Conservation (phyloP, 768 basidiomycete genomes). For the Lanmaoa pseudosensibilis region DNA sequence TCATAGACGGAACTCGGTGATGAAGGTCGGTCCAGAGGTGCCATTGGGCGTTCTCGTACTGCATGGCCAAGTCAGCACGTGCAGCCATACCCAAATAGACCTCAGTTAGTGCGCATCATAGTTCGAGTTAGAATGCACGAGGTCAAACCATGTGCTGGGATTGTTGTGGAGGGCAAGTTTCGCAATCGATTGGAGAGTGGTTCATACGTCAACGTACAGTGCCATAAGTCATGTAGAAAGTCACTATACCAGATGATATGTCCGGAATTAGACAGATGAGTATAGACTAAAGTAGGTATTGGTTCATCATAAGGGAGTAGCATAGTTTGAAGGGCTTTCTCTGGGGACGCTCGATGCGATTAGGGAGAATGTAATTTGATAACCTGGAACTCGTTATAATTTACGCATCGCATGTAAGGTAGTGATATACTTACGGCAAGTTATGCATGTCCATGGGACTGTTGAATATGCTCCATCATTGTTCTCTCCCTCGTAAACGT, state of each 20-base stretch:
- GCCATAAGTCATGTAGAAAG: neutral
- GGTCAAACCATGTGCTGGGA: neutral
- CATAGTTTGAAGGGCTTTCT: neutral
- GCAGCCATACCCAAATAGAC: neutral
- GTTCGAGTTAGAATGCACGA: neutral
- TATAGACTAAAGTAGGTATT: neutral
- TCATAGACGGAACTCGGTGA: neutral
- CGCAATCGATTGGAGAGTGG: neutral
- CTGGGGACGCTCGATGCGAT: neutral
- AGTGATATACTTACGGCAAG: neutral
- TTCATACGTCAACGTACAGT: slow-evolving; percentile 11
- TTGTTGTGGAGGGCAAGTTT: neutral
- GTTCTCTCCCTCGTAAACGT: slow-evolving; percentile 7
- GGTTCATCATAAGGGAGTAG: neutral
- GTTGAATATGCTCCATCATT: neutral
- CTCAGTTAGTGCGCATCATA: neutral
- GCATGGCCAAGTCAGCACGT: slow-evolving; percentile 1
- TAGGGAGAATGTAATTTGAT: neutral
- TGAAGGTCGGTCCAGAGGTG: neutral
- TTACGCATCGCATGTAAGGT: neutral
- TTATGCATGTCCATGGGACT: neutral
- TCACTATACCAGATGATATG: neutral
- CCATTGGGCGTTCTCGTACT: neutral
- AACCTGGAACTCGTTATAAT: neutral
- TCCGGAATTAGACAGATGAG: neutral